Base-by-base conservation (phyloP, 2,329 filamentous ascomycete genomes). In the Eutypella sp. region DNA sequence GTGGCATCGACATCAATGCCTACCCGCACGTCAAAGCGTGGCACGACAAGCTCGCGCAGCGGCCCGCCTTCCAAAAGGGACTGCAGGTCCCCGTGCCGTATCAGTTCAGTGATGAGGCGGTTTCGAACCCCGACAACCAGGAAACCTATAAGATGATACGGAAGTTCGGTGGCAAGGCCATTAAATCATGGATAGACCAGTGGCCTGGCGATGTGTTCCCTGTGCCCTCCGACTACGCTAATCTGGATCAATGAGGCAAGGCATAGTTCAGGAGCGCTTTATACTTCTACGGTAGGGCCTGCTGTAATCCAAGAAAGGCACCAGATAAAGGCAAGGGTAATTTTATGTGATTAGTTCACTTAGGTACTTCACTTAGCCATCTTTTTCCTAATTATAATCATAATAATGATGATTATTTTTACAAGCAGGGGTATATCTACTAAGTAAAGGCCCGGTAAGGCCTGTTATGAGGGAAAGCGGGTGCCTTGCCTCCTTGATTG, bases 11-110 rank as follows among this genome's bases (percentile, higher is more conserved):
- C 34, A 49, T 56, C 33, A 42, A 49, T 13, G 47, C 56, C n/a
- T 58, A 46, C 20, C 50, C 52, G 4, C 18, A 56, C 34, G 49
- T 53, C 20, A 54, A 55, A 29, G 42, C 48, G 9, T 59, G 55
- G 57, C 49, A 46, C 31, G 47, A 55, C 40, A 53, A 49, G 18
- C 46, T 59, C 8, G 37, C 23, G 1, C 38, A 53, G 46, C 49
- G 53, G 4, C 50, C 54, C 6, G 48, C 27, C 15, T 53, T 59
- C 37, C 48, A 56, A 41, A 55, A 44, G 18, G 52, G 31, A 11
- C 45, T 59, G 20, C 45, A 54, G 47, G 44, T 51, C 25, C 54
- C 55, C 15, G 45, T 46, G 9, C 51, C 47, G 4, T 57, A 57
- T 20, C 44, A 6, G 22, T 56, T 50, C 22, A 53, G 45, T 24